These are phyloP conservation scores for Phialemonium atrogriseum DNA, from an alignment of 2,329 filamentous ascomycete species.

Conservation along the genomic window DNA sequence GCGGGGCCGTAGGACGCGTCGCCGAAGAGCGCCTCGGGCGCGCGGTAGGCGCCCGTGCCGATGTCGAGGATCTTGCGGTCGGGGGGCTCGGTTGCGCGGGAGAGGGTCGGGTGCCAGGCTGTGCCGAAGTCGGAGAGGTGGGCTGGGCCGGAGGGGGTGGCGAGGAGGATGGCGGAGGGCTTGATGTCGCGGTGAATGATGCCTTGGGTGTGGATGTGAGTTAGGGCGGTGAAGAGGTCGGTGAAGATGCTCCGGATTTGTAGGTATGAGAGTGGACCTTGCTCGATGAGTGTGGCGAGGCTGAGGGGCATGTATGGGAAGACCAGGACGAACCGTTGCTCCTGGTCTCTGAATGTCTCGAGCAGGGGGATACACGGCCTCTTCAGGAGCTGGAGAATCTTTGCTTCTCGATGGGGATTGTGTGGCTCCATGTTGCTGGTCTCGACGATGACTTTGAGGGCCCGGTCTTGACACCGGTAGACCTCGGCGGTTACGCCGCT, in stretches of 20 bases:
- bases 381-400: slow-evolving; percentile 56
- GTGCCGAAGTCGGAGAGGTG: slow-evolving; percentile 89
- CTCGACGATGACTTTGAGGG: slow-evolving; percentile 80
- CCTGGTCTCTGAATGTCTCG: slow-evolving; percentile 63
- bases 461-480: slow-evolving; percentile 58
- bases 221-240: slow-evolving; percentile 64
- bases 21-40: slow-evolving; percentile 86
- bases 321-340: slow-evolving; percentile 65
- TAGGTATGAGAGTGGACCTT: slow-evolving; percentile 24
- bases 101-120: slow-evolving; percentile 62
- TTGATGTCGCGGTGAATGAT: slow-evolving; percentile 95
- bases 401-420: slow-evolving; percentile 70
- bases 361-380: slow-evolving; percentile 57
- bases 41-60: slow-evolving; percentile 83
- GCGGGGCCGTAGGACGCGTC: slow-evolving; percentile 60
- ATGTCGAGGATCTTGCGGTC: slow-evolving; percentile 80
- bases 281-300: slow-evolving; percentile 58
- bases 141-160: slow-evolving; percentile 59
- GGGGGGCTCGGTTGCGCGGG: slow-evolving; percentile 52
- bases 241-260: slow-evolving; percentile 40
- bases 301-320: slow-evolving; percentile 79
- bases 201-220: slow-evolving; percentile 60
- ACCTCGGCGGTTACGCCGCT: slow-evolving; percentile 75
- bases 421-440: slow-evolving; percentile 70
- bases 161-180: slow-evolving; percentile 77